These are phyloP conservation scores for Chenopodium berlandieri DNA, from an alignment of 148 eudicot genomes.

Conservation along the genomic window DNA sequence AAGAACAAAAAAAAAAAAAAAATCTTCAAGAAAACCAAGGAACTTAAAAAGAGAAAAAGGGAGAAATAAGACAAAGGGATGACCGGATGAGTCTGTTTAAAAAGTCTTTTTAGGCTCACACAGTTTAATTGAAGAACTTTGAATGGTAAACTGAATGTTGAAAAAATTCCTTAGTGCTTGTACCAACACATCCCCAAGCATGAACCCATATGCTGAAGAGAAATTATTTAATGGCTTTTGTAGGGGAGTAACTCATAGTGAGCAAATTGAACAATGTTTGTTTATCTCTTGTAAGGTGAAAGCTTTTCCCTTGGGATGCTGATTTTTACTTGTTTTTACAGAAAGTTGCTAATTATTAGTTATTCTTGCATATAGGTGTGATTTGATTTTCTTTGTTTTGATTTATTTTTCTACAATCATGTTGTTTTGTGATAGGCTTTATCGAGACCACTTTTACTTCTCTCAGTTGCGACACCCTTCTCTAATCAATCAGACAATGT, in stretches of 20 bases:
- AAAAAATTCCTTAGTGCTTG: neutral
- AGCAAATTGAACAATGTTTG: neutral
- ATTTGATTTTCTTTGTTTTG: neutral
- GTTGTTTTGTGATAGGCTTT: constrained; percentile 38
- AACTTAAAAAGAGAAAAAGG: neutral
- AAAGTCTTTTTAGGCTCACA: neutral
- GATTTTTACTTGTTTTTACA: neutral
- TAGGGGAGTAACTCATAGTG: neutral
- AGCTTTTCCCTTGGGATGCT: neutral
- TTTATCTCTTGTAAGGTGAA: neutral
- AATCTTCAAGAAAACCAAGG: neutral
- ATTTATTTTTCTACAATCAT: neutral
- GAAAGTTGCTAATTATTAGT: neutral
- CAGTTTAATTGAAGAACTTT: neutral
- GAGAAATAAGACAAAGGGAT: neutral
- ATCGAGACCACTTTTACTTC: constrained; percentile 55
- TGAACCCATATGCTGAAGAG: neutral
- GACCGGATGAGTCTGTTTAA: neutral
- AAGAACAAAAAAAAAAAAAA: neutral
- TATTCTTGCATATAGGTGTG: neutral
- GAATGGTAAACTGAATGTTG: neutral
- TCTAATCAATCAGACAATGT: constrained; percentile 33
- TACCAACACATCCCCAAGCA: neutral
- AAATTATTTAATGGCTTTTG: neutral
- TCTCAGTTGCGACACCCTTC: constrained; percentile 47